Evolutionary conservation across 345 rosid genomes (phyloP).

Genomic region (Laguncularia racemosa): DNA sequence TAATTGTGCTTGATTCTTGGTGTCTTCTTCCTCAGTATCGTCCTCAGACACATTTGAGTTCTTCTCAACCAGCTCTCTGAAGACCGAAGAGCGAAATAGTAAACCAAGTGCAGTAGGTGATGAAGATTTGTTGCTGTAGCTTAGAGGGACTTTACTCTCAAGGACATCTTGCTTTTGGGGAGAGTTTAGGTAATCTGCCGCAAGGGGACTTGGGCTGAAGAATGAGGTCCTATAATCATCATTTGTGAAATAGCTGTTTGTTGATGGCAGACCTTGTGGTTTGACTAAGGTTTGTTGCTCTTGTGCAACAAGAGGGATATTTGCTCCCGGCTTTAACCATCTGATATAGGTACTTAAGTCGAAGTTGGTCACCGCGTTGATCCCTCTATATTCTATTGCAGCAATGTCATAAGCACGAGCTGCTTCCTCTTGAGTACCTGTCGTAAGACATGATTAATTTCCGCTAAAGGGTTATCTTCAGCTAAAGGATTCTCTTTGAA

Average conservation of each 20-base stretch:
- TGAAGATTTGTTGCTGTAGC: conserved; percentile 23
- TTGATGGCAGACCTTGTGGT: conserved; percentile 3
- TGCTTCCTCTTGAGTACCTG: conserved; percentile 52
- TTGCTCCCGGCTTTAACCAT: conserved; percentile 39
- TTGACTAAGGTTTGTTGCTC: conserved; percentile 14
- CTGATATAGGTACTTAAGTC: conserved; percentile 37
- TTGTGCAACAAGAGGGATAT: conserved; percentile 11
- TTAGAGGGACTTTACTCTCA: conserved; percentile 5
- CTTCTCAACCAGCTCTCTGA: conserved; percentile 44
- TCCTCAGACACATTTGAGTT: conserved; percentile 26
- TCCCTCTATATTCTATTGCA: conserved; percentile 45
- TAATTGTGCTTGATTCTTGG: conserved; percentile 15
- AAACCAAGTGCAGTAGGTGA: conserved; percentile 45
- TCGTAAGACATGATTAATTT: background rate
- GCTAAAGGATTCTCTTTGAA: too few species aligned
- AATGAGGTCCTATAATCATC: conserved; percentile 22
- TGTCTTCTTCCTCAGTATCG: conserved; percentile 26
- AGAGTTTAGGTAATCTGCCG: conserved; percentile 17
- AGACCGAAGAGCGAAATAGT: conserved; percentile 46
- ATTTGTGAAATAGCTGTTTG: conserved; percentile 11
- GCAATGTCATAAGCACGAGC: conserved; percentile 47
- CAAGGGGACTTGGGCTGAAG: conserved; percentile 10
- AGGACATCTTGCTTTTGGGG: conserved; percentile 17
- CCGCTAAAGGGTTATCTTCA: too few species aligned
- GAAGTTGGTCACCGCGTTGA: conserved; percentile 46